phyloP scores from a whole-genome alignment of 441 rosid species.

The Biscutella laevigata region DNA sequence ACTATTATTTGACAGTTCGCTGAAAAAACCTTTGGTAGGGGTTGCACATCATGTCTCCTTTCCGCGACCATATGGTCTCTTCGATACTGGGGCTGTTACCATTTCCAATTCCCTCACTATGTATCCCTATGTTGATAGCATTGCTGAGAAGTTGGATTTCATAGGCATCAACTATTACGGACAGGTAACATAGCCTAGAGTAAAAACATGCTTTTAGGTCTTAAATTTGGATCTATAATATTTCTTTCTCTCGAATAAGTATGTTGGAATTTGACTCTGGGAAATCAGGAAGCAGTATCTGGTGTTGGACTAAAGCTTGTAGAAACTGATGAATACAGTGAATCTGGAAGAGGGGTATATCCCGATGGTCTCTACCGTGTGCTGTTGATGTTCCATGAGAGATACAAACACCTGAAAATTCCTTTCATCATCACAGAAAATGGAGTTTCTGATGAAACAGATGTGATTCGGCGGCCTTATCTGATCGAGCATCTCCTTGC shows the following conservation, averaged over 20 bases:
- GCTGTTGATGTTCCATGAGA: slow-evolving; percentile 67
- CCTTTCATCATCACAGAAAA: slow-evolving; percentile 85
- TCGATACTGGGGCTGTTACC: slow-evolving; percentile 77
- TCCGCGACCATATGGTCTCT: slow-evolving; percentile 82
- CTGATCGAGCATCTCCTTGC: slow-evolving; percentile 87
- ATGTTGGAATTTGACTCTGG: slow-evolving; percentile 13
- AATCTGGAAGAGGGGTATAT: slow-evolving; percentile 94
- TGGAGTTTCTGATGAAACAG: slow-evolving; percentile 82
- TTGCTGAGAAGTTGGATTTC: slow-evolving; percentile 66
- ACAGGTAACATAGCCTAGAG: slow-evolving; percentile 40
- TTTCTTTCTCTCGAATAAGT: slow-evolving; percentile 3
- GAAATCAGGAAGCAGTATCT: slow-evolving; percentile 64
- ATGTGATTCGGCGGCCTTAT: slow-evolving; percentile 83
- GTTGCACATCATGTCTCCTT: slow-evolving; percentile 91
- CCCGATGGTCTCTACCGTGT: slow-evolving; percentile 84
- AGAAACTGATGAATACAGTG: slow-evolving; percentile 92
- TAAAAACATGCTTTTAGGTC: not conserved
- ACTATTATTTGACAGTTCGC: slow-evolving; percentile 28
- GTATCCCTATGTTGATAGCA: slow-evolving; percentile 66
- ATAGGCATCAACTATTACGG: slow-evolving; percentile 95
- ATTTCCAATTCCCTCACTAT: slow-evolving; percentile 65
- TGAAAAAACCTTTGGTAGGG: slow-evolving; percentile 53
- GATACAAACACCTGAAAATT: slow-evolving; percentile 66
- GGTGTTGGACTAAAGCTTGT: slow-evolving; percentile 80
- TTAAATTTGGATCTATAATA: not conserved